Percentiles rank a stretch among this genome's conserved stretches.
phyloP scores from a whole-genome alignment of 2,329 filamentous ascomycete species.

The Monilinia fructigena region DNA sequence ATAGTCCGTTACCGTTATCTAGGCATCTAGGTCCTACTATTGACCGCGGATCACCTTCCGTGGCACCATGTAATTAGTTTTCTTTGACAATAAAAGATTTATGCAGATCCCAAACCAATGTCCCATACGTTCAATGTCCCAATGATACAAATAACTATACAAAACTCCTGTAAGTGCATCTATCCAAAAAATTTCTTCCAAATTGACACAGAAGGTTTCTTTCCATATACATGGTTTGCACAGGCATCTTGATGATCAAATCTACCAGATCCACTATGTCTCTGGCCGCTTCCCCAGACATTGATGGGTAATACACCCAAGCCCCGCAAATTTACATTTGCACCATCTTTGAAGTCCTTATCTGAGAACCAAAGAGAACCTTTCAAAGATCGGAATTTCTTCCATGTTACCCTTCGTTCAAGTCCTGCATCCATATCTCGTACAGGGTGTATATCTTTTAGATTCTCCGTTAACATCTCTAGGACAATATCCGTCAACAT shows the following conservation, averaged over 20 bases:
- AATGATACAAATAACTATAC: neutral
- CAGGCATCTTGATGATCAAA: conserved; percentile 29
- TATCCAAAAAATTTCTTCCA: conserved; percentile 23
- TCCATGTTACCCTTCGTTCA: conserved; percentile 33
- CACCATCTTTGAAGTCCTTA: conserved; percentile 20
- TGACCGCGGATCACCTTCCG: conserved; percentile 12
- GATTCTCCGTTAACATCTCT: conserved; percentile 27
- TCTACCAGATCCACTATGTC: conserved; percentile 30
- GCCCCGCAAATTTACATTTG: conserved; percentile 28
- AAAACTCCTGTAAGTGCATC: neutral
- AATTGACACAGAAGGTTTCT: conserved; percentile 10
- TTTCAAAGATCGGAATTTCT: conserved; percentile 29
- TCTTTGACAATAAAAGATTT: conserved; percentile 10
- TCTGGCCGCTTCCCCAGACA: conserved; percentile 33
- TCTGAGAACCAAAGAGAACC: conserved; percentile 28
- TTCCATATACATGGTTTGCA: conserved; percentile 29
- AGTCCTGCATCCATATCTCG: conserved; percentile 33
- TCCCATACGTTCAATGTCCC: neutral
- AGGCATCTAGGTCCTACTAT: neutral
- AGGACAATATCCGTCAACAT: conserved; percentile 34
- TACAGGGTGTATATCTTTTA: conserved; percentile 27
- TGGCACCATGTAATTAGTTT: conserved; percentile 15
- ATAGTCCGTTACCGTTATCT: neutral
- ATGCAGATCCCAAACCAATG: neutral
- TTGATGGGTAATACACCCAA: conserved; percentile 32